These are phyloP conservation scores for Infundibulicybe gibba DNA, from an alignment of 768 basidiomycete genomes.

Conservation along the genomic window DNA sequence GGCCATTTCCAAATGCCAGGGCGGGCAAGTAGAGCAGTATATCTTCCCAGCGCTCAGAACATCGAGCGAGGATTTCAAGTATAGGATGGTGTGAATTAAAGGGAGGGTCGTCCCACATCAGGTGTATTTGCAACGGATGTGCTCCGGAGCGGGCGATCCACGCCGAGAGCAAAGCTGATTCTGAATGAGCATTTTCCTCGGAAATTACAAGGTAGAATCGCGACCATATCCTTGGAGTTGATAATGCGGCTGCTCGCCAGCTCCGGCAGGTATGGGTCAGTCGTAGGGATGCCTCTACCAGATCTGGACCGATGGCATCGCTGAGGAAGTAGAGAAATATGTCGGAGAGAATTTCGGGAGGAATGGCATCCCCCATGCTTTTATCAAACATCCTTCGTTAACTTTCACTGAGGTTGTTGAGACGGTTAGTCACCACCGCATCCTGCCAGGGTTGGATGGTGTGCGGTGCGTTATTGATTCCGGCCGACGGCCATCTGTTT, in stretches of 20 bases:
- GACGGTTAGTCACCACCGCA: too few relatives aligned
- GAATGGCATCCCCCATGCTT: slow-evolving; percentile 32
- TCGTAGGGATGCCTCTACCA: too few relatives aligned
- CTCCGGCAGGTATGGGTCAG: slow-evolving; percentile 24
- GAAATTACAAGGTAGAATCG: slow-evolving; percentile 26
- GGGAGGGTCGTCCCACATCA: slow-evolving; percentile 29
- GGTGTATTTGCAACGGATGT: slow-evolving; percentile 26
- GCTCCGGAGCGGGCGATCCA: slow-evolving; percentile 29
- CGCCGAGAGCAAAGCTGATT: slow-evolving; percentile 21
- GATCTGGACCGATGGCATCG: too few relatives aligned
- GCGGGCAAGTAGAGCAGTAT: slow-evolving; percentile 31
- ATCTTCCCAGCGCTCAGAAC: slow-evolving; percentile 26
- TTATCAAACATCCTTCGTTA: slow-evolving; percentile 22
- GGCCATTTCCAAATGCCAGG: slow-evolving; percentile 18
- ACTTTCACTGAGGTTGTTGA: too few relatives aligned
- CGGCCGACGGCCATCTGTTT: too few relatives aligned
- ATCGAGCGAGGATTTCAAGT: slow-evolving; percentile 23
- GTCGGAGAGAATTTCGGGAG: too few relatives aligned
- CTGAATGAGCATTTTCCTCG: slow-evolving; percentile 8
- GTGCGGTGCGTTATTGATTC: too few relatives aligned
- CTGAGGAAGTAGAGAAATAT: too few relatives aligned
- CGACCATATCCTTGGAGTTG: slow-evolving; percentile 37
- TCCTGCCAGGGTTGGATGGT: too few relatives aligned
- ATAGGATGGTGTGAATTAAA: slow-evolving; percentile 22
- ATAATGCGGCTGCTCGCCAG: slow-evolving; percentile 36